A percentile compares a stretch with the other conserved stretches of the same genome.
Conservation (phyloP, 2,329 filamentous ascomycete genomes). For the Fusarium heterosporum region DNA sequence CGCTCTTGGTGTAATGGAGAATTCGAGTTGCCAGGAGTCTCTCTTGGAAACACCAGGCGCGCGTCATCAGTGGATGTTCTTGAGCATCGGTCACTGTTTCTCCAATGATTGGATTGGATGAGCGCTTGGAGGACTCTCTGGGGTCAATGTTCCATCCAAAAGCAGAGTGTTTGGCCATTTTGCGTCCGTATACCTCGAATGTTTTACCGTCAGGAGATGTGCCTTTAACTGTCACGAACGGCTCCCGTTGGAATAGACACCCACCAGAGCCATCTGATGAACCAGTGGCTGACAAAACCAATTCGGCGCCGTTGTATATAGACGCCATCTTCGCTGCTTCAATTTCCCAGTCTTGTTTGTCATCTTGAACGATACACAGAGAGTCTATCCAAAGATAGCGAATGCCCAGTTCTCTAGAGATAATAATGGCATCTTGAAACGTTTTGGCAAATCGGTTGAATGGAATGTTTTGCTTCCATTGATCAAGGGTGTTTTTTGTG, state of each 20-base stretch:
- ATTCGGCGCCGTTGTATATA: slow-evolving; percentile 43
- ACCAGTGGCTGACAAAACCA: slow-evolving; percentile 44
- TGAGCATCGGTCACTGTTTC: background rate
- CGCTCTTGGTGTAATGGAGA: slow-evolving; percentile 47
- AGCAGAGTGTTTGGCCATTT: slow-evolving; percentile 6
- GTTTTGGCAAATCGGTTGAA: slow-evolving; percentile 30
- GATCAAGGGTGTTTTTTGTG: slow-evolving; percentile 13
- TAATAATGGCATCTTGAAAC: slow-evolving; percentile 36
- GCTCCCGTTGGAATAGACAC: slow-evolving; percentile 36
- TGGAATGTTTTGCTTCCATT: slow-evolving; percentile 38
- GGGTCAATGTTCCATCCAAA: slow-evolving; percentile 32
- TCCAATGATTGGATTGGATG: slow-evolving; percentile 15
- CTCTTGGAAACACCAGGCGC: slow-evolving; percentile 50
- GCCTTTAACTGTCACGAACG: slow-evolving; percentile 23
- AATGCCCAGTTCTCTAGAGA: slow-evolving; percentile 38
- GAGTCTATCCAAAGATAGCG: slow-evolving; percentile 47
- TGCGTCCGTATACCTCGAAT: slow-evolving; percentile 37
- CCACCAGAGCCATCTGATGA: slow-evolving; percentile 36
- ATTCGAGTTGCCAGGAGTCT: slow-evolving; percentile 45
- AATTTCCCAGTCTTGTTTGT: slow-evolving; percentile 41
- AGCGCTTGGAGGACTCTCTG: slow-evolving; percentile 10
- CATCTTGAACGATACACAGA: slow-evolving; percentile 47
- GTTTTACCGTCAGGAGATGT: slow-evolving; percentile 13
- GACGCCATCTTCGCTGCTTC: slow-evolving; percentile 47
- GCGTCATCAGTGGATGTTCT: slow-evolving; percentile 36